Evolutionary conservation across 768 basidiomycete genomes (phyloP).

Genomic region (Termitomyces sp.): DNA sequence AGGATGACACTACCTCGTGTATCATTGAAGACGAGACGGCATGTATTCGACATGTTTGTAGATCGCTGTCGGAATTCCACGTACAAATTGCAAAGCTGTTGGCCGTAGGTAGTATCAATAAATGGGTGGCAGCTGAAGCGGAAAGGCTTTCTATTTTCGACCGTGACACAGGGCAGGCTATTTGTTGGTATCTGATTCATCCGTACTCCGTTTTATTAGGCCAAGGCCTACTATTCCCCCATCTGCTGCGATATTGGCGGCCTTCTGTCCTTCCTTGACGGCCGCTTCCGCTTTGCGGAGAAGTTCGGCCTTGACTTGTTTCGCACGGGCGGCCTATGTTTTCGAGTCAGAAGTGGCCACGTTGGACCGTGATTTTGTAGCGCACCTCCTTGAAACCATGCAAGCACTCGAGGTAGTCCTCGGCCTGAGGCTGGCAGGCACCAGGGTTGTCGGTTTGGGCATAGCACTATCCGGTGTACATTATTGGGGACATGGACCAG

Average conservation of each 20-base stretch:
- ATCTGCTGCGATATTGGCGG: conserved; percentile 64
- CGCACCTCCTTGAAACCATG: conserved; percentile 86
- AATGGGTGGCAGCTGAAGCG: neutral
- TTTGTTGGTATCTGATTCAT: conserved; percentile 9
- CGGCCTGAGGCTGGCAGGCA: conserved; percentile 64
- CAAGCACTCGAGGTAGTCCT: conserved; percentile 90
- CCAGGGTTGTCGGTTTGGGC: conserved; percentile 68
- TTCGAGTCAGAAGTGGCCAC: neutral
- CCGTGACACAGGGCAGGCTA: neutral
- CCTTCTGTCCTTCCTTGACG: conserved; percentile 65
- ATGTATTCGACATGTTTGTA: neutral
- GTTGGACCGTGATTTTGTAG: neutral
- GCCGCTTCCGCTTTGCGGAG: conserved; percentile 59
- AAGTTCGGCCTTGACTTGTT: conserved; percentile 66
- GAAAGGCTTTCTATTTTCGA: neutral
- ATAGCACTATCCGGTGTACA: conserved; percentile 62
- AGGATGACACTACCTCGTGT: neutral
- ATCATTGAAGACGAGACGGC: too few relatives aligned
- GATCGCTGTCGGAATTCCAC: neutral
- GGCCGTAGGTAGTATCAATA: neutral
- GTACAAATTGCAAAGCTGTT: neutral
- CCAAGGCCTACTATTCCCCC: conserved; percentile 74
- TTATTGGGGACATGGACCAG: neutral
- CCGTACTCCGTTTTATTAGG: conserved; percentile 54
- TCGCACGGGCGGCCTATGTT: conserved; percentile 48